Evolutionary conservation across 2,329 filamentous ascomycete genomes (phyloP), one percentile per base, ranked within the genome.

Genomic region (Phaeosphaeria sp.): DNA sequence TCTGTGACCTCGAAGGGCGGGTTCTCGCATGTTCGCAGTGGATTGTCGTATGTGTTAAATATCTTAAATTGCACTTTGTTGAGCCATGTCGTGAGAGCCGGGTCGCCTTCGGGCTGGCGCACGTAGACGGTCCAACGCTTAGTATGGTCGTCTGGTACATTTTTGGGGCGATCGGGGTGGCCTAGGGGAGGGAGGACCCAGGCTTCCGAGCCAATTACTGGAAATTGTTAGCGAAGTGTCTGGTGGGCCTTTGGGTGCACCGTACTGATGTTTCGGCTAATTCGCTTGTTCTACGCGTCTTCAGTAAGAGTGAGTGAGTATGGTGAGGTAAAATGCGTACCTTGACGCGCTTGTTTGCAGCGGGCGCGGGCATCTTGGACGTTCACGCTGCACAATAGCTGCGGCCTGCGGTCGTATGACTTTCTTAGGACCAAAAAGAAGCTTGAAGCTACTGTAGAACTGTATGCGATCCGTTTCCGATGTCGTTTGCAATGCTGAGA

Each of bases 41-140:
- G 91, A 77, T 97, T 96, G 25, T 92, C 89, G 76, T 97, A 98
- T 9, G 94, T 97, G 78, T 98, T 93, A 83, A 97, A 94, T 17
- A 99, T 87, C 78, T 98, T 98, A 81, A 99, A 99, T 77, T 97
- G 93, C 1, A 99, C 94, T 71, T 96, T 94, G 57, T 94, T 92
- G 65, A 98, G 85, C 93, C 95, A 99, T 78, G 96, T 95, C 25
- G 91, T 93, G 65, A 98, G 90, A 74, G 97, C 92, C 0, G 82
- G 82, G 59, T 92, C 91, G 76, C 92, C 91, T 70, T 96, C 92
- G 53, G 97, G 84, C 47, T 93, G 92, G 74, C 91, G 91, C 56
- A 99, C 92, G 77, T 96, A 98, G 63, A 98, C 92, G 72, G 91
- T 89, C 95, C 95, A 99, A 62, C 91, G 92, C 82, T 98, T 96